Conservation (phyloP, 1,284 basidiomycete species). For the Sanghuangporus sanghuang region DNA sequence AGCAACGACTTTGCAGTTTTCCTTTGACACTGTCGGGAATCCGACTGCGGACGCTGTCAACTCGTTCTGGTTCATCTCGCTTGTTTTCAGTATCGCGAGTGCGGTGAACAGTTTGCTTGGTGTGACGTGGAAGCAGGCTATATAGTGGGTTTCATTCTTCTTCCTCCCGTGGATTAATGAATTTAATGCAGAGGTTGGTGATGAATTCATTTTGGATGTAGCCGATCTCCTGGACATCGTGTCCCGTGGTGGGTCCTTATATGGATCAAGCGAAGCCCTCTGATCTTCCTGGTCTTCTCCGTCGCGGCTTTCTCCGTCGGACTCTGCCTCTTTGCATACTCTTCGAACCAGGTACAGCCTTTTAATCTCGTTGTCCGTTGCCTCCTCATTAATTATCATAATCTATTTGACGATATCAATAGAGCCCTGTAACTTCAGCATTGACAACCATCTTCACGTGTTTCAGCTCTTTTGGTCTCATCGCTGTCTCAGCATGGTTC, state of each 20-base stretch:
- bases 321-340: slow-evolving; percentile 61
- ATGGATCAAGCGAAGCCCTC: slow-evolving; percentile 74
- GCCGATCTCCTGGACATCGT: slow-evolving; percentile 53
- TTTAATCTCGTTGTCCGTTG: not conserved
- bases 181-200: not conserved
- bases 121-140: slow-evolving; percentile 71
- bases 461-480: slow-evolving; percentile 69
- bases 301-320: slow-evolving; percentile 70
- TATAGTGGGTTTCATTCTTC: slow-evolving; percentile 52
- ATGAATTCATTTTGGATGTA: slow-evolving; percentile 21
- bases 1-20: slow-evolving; percentile 66
- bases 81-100: slow-evolving; percentile 72
- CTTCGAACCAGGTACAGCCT: slow-evolving; percentile 47
- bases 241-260: slow-evolving; percentile 80
- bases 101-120: slow-evolving; percentile 71
- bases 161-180: not conserved
- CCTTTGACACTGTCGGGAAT: slow-evolving; percentile 35
- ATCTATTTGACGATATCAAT: not conserved
- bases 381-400: not conserved
- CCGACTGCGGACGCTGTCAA: slow-evolving; percentile 51
- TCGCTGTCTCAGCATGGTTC: slow-evolving; percentile 74
- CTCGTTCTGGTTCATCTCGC: slow-evolving; percentile 65
- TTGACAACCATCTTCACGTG: slow-evolving; percentile 70
- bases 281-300: slow-evolving; percentile 68
- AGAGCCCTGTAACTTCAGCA: slow-evolving; percentile 58